These are phyloP conservation scores for Aspergillus indologenus DNA, from an alignment of 495 filamentous ascomycete genomes.

Conservation along the genomic window DNA sequence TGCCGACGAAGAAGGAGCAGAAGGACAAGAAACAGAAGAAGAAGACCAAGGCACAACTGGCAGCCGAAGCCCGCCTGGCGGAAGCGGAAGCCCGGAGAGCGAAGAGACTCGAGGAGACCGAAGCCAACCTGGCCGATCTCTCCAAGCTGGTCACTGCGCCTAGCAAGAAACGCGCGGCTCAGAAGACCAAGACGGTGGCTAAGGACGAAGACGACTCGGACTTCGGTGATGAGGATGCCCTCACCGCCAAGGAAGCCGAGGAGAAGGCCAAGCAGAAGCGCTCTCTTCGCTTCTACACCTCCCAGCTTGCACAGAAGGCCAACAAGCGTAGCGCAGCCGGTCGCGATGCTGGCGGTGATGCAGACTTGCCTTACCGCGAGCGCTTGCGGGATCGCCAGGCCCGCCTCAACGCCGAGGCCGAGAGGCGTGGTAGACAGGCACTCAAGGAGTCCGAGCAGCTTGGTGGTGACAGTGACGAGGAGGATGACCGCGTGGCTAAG, in stretches of 20 bases:
- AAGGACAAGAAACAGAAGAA: conserved; percentile 43
- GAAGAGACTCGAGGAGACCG: conserved; percentile 53
- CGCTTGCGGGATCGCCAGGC: conserved; percentile 79
- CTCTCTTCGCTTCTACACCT: conserved; percentile 92
- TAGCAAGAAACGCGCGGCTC: conserved; percentile 30
- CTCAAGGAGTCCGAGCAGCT: conserved; percentile 58
- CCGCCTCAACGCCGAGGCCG: conserved; percentile 81
- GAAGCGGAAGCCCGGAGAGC: conserved; percentile 53
- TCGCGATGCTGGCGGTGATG: conserved; percentile 83
- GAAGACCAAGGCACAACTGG: conserved; percentile 50
- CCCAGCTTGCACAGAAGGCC: conserved; percentile 87
- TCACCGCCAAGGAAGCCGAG: conserved; percentile 63
- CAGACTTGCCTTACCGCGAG: conserved; percentile 87
- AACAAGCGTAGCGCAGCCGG: conserved; percentile 81
- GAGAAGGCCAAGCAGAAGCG: conserved; percentile 86
- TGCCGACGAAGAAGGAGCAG: conserved; percentile 28
- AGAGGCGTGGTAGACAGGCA: conserved; percentile 70
- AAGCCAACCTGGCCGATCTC: conserved; percentile 71
- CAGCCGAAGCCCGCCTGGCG: conserved; percentile 49
- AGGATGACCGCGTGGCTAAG: conserved; percentile 40
- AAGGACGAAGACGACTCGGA: conserved; percentile 55
- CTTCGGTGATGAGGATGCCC: conserved; percentile 62
- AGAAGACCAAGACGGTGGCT: conserved; percentile 31
- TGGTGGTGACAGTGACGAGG: conserved; percentile 63
- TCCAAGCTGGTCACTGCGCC: conserved; percentile 39